Conservation (phyloP, 108 stramenopile genomes). For the Pseudonitzschia multistriata region DNA sequence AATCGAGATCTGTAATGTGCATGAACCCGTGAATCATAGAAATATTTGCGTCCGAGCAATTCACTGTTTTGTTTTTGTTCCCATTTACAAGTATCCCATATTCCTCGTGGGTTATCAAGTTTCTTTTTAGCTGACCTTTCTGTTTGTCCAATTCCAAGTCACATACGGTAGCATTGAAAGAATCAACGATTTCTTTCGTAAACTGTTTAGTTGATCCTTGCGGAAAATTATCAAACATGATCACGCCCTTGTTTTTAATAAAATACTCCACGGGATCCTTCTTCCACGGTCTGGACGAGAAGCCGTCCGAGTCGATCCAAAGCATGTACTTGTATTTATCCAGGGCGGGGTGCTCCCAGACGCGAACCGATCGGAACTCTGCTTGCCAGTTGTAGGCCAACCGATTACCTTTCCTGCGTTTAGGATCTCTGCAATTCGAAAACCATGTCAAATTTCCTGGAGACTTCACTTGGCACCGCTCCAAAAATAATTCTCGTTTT, state of each 20-base stretch:
- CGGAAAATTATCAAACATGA: conserved; percentile 30
- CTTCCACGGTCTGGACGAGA: conserved; percentile 32
- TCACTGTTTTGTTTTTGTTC: conserved; percentile 2
- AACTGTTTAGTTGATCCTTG: not conserved
- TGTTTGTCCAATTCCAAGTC: not conserved
- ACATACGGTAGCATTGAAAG: conserved; percentile 8
- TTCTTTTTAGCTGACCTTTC: not conserved
- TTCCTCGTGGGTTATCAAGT: not conserved
- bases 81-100: not conserved
- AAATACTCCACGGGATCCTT: conserved; percentile 35
- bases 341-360: conserved; percentile 46
- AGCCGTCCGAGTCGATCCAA: conserved; percentile 56
- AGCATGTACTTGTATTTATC: conserved; percentile 42
- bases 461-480: conserved; percentile 30
- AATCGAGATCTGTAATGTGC: conserved; percentile 55
- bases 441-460: conserved; percentile 17
- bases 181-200: not conserved
- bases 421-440: conserved; percentile 20
- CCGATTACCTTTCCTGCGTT: not conserved
- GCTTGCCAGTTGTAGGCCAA: conserved; percentile 47
- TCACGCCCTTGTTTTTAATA: conserved; percentile 33
- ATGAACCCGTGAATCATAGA: conserved; percentile 40
- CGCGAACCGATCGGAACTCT: conserved; percentile 48
- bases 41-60: not conserved
- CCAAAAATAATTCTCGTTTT: conserved; percentile 21